Conservation (phyloP, 129 eudicot genomes). For the Flaveria bidentis region DNA sequence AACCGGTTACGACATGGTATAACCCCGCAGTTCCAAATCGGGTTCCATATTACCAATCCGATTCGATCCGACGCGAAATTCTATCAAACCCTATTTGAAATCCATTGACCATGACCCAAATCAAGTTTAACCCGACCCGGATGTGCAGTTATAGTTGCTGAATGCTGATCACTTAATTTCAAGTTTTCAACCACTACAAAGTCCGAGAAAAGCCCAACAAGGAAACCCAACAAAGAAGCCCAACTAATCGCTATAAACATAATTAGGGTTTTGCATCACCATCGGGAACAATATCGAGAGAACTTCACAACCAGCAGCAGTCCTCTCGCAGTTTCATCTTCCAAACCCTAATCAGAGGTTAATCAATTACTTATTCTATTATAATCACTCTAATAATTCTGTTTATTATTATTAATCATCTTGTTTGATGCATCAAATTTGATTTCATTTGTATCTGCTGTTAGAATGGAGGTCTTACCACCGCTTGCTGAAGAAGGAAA, state of each 20-base stretch:
- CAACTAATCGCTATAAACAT: slow-evolving; percentile 18
- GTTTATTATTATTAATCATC: neutral
- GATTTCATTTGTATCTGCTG: neutral
- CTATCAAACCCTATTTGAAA: too few relatives aligned
- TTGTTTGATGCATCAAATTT: slow-evolving; percentile 5
- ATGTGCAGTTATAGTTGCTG: too few relatives aligned
- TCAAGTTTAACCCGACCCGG: too few relatives aligned
- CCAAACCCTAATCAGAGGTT: slow-evolving; percentile 24
- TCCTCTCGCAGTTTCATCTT: slow-evolving; percentile 2
- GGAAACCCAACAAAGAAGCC: slow-evolving; percentile 21
- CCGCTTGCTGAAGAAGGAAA: slow-evolving; percentile 41
- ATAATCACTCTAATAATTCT: neutral
- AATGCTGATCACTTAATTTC: too few relatives aligned
- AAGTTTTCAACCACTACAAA: neutral
- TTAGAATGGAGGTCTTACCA: slow-evolving; percentile 38
- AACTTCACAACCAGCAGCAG: slow-evolving; percentile 24
- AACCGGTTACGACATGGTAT: too few relatives aligned
- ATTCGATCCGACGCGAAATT: too few relatives aligned
- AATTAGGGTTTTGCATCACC: slow-evolving; percentile 34
- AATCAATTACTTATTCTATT: neutral
- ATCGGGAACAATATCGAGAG: neutral
- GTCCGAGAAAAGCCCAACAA: slow-evolving; percentile 20
- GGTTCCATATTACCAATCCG: too few relatives aligned
- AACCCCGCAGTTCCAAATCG: too few relatives aligned
- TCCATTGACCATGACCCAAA: too few relatives aligned